A percentile compares a stretch with the other conserved stretches of the same genome.
Conservation (phyloP, 164 flowering plant species). For the Nymphaea colorata region DNA sequence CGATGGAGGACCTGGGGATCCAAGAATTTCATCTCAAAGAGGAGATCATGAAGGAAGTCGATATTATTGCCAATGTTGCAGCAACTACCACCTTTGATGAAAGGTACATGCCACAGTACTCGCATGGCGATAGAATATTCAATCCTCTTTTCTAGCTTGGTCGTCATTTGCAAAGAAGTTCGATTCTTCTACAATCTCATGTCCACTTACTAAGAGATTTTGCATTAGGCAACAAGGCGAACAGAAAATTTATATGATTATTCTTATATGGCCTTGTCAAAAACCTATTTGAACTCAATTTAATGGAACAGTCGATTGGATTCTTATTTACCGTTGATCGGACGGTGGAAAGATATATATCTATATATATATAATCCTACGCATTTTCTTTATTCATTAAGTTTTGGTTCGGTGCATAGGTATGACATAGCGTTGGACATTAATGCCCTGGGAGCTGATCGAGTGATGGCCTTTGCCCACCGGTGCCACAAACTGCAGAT, state of each 20-base stretch:
- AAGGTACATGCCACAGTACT: conserved; percentile 8
- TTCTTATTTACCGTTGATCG: too few relatives aligned
- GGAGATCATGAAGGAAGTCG: conserved; percentile 25
- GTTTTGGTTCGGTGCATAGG: conserved; percentile 14
- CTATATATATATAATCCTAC: too few relatives aligned
- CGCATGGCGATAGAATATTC: background rate
- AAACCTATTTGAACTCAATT: too few relatives aligned
- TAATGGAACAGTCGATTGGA: too few relatives aligned
- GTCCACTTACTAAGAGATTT: too few relatives aligned
- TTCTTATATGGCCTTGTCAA: too few relatives aligned
- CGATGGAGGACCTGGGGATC: conserved; percentile 28
- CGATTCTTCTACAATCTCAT: background rate
- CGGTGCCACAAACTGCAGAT: conserved; percentile 31
- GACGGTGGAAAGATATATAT: too few relatives aligned
- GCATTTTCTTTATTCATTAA: background rate
- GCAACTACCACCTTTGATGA: conserved; percentile 41
- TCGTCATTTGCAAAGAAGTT: too few relatives aligned
- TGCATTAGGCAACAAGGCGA: too few relatives aligned
- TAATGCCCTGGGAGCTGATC: conserved; percentile 42
- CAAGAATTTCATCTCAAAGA: conserved; percentile 19
- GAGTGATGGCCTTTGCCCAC: conserved; percentile 46
- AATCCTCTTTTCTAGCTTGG: too few relatives aligned
- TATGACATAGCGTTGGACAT: conserved; percentile 46
- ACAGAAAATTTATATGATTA: too few relatives aligned
- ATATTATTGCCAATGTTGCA: conserved; percentile 32